Evolutionary conservation across 2,329 filamentous ascomycete species (phyloP).

Genomic region (Stachybotrys chlorohalonatus): DNA sequence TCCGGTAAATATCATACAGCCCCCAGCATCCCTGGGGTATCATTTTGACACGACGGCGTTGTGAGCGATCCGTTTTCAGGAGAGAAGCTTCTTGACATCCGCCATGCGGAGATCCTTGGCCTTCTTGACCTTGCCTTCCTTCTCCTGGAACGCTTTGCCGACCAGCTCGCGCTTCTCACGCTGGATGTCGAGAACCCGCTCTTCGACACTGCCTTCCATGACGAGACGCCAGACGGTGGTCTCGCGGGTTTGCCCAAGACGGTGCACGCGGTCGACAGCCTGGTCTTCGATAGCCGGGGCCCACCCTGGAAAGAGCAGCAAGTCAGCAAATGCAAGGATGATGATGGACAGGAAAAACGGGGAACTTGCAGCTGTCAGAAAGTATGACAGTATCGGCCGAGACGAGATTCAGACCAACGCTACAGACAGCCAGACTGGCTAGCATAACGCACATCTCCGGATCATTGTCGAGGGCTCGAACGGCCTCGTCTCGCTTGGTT

Average conservation of each 20-base stretch:
- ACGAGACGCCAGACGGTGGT: conserved; percentile 76
- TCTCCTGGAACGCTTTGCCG: conserved; percentile 71
- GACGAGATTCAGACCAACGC: conserved; percentile 78
- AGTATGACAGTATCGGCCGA: conserved; percentile 80
- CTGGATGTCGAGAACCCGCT: conserved; percentile 71
- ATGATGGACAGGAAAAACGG: neutral
- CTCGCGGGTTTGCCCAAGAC: conserved; percentile 70
- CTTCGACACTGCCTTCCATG: conserved; percentile 73
- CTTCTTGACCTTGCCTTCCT: conserved; percentile 37
- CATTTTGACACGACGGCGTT: too few species aligned
- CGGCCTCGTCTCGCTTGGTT: conserved; percentile 59
- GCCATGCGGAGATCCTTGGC: conserved; percentile 49
- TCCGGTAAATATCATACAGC: neutral
- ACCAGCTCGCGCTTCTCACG: conserved; percentile 71
- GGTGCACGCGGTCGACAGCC: conserved; percentile 79
- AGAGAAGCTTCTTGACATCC: conserved; percentile 41
- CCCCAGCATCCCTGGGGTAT: too few species aligned
- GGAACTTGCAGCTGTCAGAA: conserved; percentile 58
- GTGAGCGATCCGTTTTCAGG: conserved; percentile 7
- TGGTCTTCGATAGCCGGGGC: conserved; percentile 89
- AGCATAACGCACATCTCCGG: conserved; percentile 65
- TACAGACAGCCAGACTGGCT: conserved; percentile 72
- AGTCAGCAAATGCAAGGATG: conserved; percentile 1
- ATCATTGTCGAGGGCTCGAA: conserved; percentile 58
- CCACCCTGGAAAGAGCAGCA: conserved; percentile 51